Conservation (phyloP, 2,329 filamentous ascomycete species). For the Xylaria sp. region DNA sequence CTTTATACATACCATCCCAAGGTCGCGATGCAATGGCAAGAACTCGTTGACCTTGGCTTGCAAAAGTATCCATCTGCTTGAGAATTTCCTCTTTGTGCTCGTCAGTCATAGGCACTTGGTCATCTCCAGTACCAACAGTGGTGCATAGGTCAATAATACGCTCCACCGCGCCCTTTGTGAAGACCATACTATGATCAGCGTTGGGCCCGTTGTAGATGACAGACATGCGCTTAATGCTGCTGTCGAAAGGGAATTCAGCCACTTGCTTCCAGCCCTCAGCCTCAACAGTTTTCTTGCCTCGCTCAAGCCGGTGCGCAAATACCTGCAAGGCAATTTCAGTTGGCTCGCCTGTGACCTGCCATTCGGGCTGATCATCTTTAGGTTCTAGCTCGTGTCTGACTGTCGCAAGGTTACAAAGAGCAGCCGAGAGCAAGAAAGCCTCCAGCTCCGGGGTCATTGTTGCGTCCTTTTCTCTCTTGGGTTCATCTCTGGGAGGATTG, state of each 20-base stretch:
- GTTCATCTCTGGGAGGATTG: conserved; percentile 44
- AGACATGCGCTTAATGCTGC: conserved; percentile 79
- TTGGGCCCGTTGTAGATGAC: conserved; percentile 67
- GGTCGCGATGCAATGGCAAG: conserved; percentile 72
- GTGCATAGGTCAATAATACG: conserved; percentile 63
- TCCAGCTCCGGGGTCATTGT: conserved; percentile 57
- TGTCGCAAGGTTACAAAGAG: conserved; percentile 70
- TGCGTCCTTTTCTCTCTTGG: conserved; percentile 44
- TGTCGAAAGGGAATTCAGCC: conserved; percentile 80
- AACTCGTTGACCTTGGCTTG: conserved; percentile 72
- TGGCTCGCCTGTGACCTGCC: conserved; percentile 72
- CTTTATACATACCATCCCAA: conserved; percentile 55
- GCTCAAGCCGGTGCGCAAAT: conserved; percentile 71
- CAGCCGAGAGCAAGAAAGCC: conserved; percentile 59
- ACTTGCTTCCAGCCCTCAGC: conserved; percentile 64
- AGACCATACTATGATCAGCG: conserved; percentile 56
- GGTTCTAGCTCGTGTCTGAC: conserved; percentile 60
- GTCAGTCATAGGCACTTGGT: conserved; percentile 54
- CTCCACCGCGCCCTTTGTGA: conserved; percentile 68
- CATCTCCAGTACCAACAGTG: conserved; percentile 50
- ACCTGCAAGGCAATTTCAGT: conserved; percentile 80
- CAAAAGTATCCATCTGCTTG: conserved; percentile 62
- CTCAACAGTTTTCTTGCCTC: conserved; percentile 60
- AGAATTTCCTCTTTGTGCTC: conserved; percentile 57
- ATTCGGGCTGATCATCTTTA: conserved; percentile 58